Conservation (phyloP, 345 rosid genomes). For the Hibiscus trionum region DNA sequence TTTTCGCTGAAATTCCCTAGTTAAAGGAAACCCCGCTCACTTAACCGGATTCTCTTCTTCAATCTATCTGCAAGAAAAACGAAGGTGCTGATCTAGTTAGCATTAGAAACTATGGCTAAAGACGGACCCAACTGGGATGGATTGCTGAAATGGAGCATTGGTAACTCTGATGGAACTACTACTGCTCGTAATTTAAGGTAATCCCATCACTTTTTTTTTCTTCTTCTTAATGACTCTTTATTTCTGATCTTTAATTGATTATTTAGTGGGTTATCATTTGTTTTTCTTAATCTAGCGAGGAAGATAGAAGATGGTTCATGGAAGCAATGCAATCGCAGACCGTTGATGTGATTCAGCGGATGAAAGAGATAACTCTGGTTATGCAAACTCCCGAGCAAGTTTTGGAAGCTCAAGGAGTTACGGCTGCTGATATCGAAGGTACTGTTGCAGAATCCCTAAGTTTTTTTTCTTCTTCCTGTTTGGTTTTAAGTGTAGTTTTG, state of each 20-base stretch:
- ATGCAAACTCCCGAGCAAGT: conserved; percentile 67
- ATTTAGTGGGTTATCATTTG: not conserved
- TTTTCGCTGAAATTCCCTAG: not conserved
- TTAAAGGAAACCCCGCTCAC: not conserved
- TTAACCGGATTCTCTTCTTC: not conserved
- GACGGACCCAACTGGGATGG: conserved; percentile 91
- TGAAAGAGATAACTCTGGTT: conserved; percentile 79
- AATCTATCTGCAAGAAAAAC: not conserved
- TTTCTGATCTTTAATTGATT: not conserved
- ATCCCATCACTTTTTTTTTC: not conserved
- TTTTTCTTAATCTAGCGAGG: conserved; percentile 43
- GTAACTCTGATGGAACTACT: conserved; percentile 72
- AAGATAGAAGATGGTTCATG: conserved; percentile 86
- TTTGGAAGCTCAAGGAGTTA: conserved; percentile 69
- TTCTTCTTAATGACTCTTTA: not conserved
- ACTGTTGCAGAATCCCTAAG: not conserved
- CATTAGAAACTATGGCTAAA: conserved; percentile 40
- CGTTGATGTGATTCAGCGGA: conserved; percentile 63
- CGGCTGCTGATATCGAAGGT: conserved; percentile 73
- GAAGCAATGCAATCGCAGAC: conserved; percentile 87
- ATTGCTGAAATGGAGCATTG: conserved; percentile 86
- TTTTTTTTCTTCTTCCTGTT: not conserved
- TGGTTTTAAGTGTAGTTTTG: not conserved
- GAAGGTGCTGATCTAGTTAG: not conserved
- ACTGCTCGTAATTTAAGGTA: conserved; percentile 57